Evolutionary conservation across 495 filamentous ascomycete genomes (phyloP).

Genomic region (Penicillium antarcticum): DNA sequence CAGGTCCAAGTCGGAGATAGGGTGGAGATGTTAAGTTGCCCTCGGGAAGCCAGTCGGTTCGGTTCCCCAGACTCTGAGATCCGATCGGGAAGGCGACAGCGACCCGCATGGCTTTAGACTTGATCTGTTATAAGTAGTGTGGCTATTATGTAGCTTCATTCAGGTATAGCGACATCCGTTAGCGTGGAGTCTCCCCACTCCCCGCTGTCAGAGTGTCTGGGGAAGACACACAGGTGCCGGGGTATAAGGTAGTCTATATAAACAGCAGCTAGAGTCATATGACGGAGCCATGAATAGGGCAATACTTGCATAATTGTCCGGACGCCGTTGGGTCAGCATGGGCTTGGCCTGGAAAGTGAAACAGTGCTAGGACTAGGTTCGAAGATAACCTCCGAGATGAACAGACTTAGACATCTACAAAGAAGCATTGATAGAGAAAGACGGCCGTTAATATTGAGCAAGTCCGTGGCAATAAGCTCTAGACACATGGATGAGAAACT

Average conservation of each 20-base stretch:
- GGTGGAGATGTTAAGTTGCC: slow-evolving; percentile 20
- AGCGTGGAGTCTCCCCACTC: background rate
- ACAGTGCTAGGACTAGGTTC: too few relatives aligned
- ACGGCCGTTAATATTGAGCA: slow-evolving; percentile 18
- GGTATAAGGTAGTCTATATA: too few relatives aligned
- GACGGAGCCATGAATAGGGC: too few relatives aligned
- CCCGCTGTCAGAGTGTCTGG: background rate
- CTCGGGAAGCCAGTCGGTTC: slow-evolving; percentile 23
- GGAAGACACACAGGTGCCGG: background rate
- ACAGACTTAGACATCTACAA: background rate
- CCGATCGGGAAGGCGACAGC: slow-evolving; percentile 1
- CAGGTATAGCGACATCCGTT: background rate
- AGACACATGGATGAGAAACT: background rate
- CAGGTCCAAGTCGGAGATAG: background rate
- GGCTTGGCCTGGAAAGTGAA: too few relatives aligned
- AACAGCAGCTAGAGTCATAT: too few relatives aligned
- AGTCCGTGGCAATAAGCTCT: slow-evolving; percentile 10
- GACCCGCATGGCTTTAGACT: background rate
- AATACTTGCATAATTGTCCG: too few relatives aligned
- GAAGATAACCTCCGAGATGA: too few relatives aligned
- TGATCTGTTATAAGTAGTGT: background rate
- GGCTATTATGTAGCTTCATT: background rate
- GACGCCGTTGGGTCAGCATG: too few relatives aligned
- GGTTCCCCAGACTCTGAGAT: slow-evolving; percentile 17
- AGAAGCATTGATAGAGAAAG: background rate